Base-by-base conservation (phyloP, 345 rosid genomes). In the Eucalyptus brandiana region DNA sequence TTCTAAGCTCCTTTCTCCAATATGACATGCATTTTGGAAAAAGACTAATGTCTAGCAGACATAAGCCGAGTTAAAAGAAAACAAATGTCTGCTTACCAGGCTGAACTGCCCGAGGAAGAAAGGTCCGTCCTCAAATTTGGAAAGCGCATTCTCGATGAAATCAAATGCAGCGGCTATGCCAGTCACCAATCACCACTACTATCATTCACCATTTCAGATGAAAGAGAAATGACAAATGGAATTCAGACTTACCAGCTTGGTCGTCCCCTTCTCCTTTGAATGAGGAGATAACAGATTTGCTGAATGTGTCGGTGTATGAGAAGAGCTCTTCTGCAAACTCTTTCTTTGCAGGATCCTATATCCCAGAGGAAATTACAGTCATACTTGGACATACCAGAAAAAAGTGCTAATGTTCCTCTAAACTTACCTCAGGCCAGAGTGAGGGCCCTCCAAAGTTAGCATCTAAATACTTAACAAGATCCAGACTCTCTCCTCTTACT, bases 71-170 rank as follows among this genome's bases (percentile, higher is more conserved):
- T 48, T 23, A 26, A 5, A 69, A 37, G 30, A 54, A 86, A 76
- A 62, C 65, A 50, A 48, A 42, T 21, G 86, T 85, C 37, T 56
- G 30, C 87, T 89, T 90, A 95, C 96, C 93, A 95, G 91, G 91
- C 98, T 94, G 90, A 95, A 94, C 85, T 92, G 96, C 80, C 96
- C 97, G 6, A 97, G 96, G 92, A 97, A 95, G 96, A 97, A 97
- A 28, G 95, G 94, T 44, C 99, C 98, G 62, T 97, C 94, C 30
- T 90, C 89, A 76, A 94, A 97, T 89, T 93, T 96, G 86, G 94
- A 90, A 89, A 95, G 96, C 67, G 96, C 97, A 24, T 89, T 91
- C 93, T 97, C 99, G 30, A 97, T 90, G 91, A 92, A 87, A 93
- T 95, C 97, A 72, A 97, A 96, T 86, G 95, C 97, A 89, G 92